Evolutionary conservation across 2,329 filamentous ascomycete genomes (phyloP).

Genomic region (Cercospora zeina): DNA sequence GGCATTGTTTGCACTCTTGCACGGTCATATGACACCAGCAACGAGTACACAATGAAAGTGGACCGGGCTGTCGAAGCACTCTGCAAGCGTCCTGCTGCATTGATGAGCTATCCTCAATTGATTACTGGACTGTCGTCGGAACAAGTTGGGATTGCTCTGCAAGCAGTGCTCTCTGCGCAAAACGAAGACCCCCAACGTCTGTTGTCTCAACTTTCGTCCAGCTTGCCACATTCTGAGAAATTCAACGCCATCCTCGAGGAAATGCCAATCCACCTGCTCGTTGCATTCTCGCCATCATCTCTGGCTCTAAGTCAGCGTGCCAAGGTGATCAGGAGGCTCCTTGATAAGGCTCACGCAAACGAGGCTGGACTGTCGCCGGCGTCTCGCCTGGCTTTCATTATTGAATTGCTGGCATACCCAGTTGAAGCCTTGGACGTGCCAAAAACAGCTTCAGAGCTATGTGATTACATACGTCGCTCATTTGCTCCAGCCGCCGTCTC

Average conservation of each 20-base stretch:
- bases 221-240: neutral
- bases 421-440: neutral
- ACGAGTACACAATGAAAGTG: neutral
- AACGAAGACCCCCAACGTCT: neutral
- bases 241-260: neutral
- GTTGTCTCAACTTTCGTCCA: neutral
- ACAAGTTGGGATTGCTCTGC: neutral
- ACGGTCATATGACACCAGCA: conserved; percentile 9
- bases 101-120: neutral
- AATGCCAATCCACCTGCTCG: neutral
- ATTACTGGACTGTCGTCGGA: neutral
- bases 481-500: neutral
- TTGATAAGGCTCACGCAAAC: neutral
- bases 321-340: conserved; percentile 2
- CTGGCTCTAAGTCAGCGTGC: neutral
- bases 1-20: conserved; percentile 17
- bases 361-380: neutral
- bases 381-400: neutral
- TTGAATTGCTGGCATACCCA: neutral
- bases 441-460: neutral
- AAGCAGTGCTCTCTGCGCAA: neutral
- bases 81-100: conserved; percentile 2
- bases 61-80: conserved; percentile 12
- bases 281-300: neutral
- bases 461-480: neutral